phyloP scores from a whole-genome alignment of 768 basidiomycete species.

The Phlebiopsis gigantea region DNA sequence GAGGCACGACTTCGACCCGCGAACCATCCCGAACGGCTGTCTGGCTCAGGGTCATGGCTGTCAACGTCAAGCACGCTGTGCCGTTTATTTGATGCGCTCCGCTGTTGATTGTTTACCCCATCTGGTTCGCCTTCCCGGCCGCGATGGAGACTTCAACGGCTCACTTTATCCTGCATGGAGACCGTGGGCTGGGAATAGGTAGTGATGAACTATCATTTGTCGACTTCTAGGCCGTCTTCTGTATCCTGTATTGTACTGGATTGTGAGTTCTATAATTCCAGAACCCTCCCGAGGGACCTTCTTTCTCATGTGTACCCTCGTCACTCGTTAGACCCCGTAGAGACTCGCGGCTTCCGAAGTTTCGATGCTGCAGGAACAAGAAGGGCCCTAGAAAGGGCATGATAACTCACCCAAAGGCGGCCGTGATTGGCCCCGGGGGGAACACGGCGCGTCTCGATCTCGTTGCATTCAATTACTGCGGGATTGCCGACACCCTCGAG shows the following conservation, averaged over 20 bases:
- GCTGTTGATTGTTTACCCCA: background rate
- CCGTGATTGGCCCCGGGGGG: background rate
- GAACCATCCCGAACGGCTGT: background rate
- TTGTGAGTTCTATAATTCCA: conserved; percentile 2
- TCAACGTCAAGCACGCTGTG: background rate
- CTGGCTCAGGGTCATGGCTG: background rate
- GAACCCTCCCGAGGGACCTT: background rate
- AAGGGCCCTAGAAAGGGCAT: background rate
- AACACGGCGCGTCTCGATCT: background rate
- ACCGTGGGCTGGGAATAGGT: background rate
- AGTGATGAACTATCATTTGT: background rate
- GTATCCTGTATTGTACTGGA: background rate
- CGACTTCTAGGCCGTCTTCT: background rate
- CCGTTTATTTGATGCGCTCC: background rate
- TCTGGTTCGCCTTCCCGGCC: background rate
- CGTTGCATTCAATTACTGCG: background rate
- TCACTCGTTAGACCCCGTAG: background rate
- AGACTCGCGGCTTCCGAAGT: background rate
- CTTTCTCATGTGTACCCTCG: background rate
- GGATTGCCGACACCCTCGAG: background rate
- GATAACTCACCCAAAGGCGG: background rate
- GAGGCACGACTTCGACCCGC: background rate
- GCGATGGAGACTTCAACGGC: background rate
- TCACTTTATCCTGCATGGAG: background rate
- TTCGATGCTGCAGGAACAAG: background rate